phyloP scores from a whole-genome alignment of 805 yeast genomes.

The Ogataea pignaliae region DNA sequence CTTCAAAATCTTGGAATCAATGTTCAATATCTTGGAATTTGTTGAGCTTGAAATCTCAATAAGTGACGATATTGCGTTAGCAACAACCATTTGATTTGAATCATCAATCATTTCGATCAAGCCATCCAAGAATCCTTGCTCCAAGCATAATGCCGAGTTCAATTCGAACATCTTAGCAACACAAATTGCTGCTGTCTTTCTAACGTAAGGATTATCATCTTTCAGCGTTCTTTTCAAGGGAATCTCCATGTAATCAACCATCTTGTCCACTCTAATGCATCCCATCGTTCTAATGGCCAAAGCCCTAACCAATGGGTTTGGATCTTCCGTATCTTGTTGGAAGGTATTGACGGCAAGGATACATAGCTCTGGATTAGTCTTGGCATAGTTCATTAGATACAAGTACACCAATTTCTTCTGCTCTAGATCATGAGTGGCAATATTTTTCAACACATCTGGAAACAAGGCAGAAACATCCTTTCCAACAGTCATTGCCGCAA shows the following conservation, averaged over 20 bases:
- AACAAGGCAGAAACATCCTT: constrained; percentile 92
- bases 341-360: constrained; percentile 96
- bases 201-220: constrained; percentile 95
- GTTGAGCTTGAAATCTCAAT: constrained; percentile 56
- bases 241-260: constrained; percentile 90
- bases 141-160: constrained; percentile 74
- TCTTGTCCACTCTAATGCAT: constrained; percentile 90
- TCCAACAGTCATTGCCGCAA: constrained; percentile 97
- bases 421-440: constrained; percentile 94
- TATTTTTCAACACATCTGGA: constrained; percentile 93
- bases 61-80: constrained; percentile 84
- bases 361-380: constrained; percentile 91
- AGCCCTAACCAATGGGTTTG: constrained; percentile 93
- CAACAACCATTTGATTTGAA: constrained; percentile 94
- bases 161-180: constrained; percentile 93
- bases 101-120: constrained; percentile 71
- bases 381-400: constrained; percentile 96
- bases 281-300: constrained; percentile 99
- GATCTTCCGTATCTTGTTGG: constrained; percentile 91
- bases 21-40: constrained; percentile 28
- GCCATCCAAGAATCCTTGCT: constrained; percentile 76
- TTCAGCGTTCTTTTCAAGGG: constrained; percentile 80
- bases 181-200: constrained; percentile 96
- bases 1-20: constrained; percentile 41
- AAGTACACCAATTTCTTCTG: constrained; percentile 94